phyloP scores from a whole-genome alignment of 345 rosid species.

The Iberis pinnata region DNA sequence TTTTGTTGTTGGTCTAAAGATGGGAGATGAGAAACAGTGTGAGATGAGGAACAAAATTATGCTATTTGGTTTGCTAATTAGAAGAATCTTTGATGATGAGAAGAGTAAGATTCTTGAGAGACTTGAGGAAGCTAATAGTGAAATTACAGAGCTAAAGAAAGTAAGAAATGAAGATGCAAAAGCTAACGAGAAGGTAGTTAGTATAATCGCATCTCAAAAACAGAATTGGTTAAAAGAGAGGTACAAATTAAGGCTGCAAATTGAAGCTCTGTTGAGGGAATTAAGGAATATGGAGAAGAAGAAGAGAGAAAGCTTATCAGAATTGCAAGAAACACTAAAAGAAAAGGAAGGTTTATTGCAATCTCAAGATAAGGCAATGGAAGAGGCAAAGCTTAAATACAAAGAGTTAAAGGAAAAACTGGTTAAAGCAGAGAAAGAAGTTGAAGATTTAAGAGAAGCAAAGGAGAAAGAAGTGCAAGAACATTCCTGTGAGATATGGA shows the following conservation, averaged over 20 bases:
- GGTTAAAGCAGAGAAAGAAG: slow-evolving; percentile 36
- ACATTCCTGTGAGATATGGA: slow-evolving; percentile 67
- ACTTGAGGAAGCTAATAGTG: slow-evolving; percentile 49
- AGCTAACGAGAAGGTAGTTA: slow-evolving; percentile 89
- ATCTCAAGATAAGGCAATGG: slow-evolving; percentile 49
- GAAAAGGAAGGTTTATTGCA: slow-evolving; percentile 48
- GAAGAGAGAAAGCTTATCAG: slow-evolving; percentile 40
- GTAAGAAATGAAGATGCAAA: slow-evolving; percentile 68
- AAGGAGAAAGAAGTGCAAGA: slow-evolving; percentile 53
- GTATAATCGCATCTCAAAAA: slow-evolving; percentile 77
- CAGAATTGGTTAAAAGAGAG: slow-evolving; percentile 76
- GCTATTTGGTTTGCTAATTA: slow-evolving; percentile 59
- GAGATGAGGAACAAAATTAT: slow-evolving; percentile 49
- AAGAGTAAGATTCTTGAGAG: slow-evolving; percentile 35
- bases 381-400: slow-evolving; percentile 48
- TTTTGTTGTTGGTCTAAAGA: slow-evolving; percentile 50
- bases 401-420: slow-evolving; percentile 53
- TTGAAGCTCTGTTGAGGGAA: slow-evolving; percentile 56
- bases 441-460: slow-evolving; percentile 50
- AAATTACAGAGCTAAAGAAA: slow-evolving; percentile 56
- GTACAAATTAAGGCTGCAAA: slow-evolving; percentile 48
- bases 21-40: slow-evolving; percentile 50
- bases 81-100: slow-evolving; percentile 56
- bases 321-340: slow-evolving; percentile 42
- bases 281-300: slow-evolving; percentile 41